Evolutionary conservation across 495 filamentous ascomycete genomes (phyloP).

Genomic region (Penicillium goetzii): DNA sequence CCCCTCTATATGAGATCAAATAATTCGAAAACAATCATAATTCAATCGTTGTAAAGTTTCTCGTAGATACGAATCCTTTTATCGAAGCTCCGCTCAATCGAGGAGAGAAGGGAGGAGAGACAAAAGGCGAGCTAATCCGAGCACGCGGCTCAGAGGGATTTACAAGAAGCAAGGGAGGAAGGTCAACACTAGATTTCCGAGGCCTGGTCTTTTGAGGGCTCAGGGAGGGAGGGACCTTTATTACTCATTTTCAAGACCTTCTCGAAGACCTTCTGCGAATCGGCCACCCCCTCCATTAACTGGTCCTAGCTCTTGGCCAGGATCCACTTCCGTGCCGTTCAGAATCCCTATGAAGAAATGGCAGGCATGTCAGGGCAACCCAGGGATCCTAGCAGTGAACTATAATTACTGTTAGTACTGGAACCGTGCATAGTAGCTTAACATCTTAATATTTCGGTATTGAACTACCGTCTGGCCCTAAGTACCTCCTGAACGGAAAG

Average conservation of each 20-base stretch:
- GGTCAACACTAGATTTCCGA: not conserved
- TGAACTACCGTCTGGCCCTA: not conserved
- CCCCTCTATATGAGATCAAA: not conserved
- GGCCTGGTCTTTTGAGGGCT: not conserved
- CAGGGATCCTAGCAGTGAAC: not conserved
- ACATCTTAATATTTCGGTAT: not conserved
- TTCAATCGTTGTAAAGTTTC: not conserved
- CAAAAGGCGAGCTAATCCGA: not conserved
- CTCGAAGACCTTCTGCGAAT: not conserved
- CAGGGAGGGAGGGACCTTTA: not conserved
- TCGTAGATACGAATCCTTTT: not conserved
- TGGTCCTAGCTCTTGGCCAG: conserved; percentile 8
- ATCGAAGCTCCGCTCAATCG: not conserved
- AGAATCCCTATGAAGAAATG: not conserved
- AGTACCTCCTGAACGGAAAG: not conserved
- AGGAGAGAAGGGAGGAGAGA: not conserved
- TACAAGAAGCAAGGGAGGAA: conserved; percentile 7
- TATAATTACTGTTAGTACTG: not conserved
- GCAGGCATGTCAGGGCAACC: not conserved
- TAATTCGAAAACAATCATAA: not conserved
- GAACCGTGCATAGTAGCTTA: not conserved
- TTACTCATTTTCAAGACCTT: conserved; percentile 1
- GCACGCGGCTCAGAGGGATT: not conserved
- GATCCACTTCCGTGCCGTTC: conserved; percentile 2
- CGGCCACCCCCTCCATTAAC: not conserved